Evolutionary conservation across 2,329 filamentous ascomycete genomes (phyloP).

Genomic region (Cryphonectria naterciae): DNA sequence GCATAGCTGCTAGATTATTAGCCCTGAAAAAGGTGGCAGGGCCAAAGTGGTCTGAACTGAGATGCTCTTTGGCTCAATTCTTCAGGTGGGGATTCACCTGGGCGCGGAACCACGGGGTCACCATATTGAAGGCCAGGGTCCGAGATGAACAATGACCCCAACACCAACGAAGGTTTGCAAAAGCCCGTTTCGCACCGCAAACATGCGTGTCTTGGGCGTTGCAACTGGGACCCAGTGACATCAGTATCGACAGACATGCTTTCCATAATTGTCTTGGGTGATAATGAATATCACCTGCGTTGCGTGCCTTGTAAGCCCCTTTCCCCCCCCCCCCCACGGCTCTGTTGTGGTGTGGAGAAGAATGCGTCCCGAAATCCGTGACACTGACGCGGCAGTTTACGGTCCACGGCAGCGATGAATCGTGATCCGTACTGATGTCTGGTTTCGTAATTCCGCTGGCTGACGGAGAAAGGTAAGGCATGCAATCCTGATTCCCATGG

Average conservation of each 20-base stretch:
- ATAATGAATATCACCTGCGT: conserved; percentile 20
- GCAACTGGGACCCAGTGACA: background rate
- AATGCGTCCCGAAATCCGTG: conserved; percentile 12
- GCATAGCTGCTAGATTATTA: background rate
- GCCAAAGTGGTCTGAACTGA: background rate
- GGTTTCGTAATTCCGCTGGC: conserved; percentile 5
- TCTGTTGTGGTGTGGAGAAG: background rate
- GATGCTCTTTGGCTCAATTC: background rate
- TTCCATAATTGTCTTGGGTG: background rate
- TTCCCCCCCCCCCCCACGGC: background rate
- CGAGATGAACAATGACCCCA: background rate
- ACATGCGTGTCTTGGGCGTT: background rate
- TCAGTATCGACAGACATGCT: background rate
- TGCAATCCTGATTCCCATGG: background rate
- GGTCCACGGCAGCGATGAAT: background rate
- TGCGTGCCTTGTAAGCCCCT: background rate
- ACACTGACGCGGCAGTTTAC: conserved; percentile 26
- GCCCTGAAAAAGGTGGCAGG: background rate
- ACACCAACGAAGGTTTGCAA: background rate
- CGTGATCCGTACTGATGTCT: background rate
- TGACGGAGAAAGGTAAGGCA: background rate
- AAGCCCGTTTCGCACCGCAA: background rate
- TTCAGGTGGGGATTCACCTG: background rate
- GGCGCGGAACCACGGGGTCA: background rate
- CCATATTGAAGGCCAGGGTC: background rate